Percentiles rank a stretch among this genome's conserved stretches.
Evolutionary conservation across 352 stramenopile genomes (phyloP).

Genomic region (Phytophthora meadii): DNA sequence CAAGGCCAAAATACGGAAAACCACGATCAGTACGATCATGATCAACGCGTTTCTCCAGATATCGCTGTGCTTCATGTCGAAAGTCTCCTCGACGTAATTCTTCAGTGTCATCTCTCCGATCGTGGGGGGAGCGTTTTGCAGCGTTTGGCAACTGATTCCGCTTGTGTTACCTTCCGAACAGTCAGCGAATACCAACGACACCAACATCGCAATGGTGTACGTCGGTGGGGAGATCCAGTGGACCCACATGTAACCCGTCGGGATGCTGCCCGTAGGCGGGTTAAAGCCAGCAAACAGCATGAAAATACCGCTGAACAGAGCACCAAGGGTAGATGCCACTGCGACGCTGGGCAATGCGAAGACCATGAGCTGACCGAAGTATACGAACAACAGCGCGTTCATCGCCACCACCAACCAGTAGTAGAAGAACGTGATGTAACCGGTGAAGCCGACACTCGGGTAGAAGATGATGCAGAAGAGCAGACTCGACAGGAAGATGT

Average conservation of each 20-base stretch:
- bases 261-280: conserved; percentile 57
- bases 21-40: conserved; percentile 52
- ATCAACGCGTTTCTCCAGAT: conserved; percentile 48
- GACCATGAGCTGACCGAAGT: conserved; percentile 54
- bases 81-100: conserved; percentile 53
- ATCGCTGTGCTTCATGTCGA: conserved; percentile 58
- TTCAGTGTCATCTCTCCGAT: conserved; percentile 47
- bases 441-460: conserved; percentile 60
- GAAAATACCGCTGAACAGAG: conserved; percentile 56
- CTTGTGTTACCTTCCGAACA: conserved; percentile 32
- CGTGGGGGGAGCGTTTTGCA: conserved; percentile 22
- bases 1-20: conserved; percentile 48
- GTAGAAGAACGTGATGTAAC: conserved; percentile 45
- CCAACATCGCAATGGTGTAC: conserved; percentile 57
- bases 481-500: conserved; percentile 45
- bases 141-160: conserved; percentile 40
- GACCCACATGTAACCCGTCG: conserved; percentile 60
- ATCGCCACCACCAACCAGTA: conserved; percentile 60
- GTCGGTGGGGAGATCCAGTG: conserved; percentile 52
- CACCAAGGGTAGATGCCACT: conserved; percentile 41
- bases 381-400: conserved; percentile 55
- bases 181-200: conserved; percentile 40
- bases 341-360: conserved; percentile 50
- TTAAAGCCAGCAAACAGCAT: conserved; percentile 65
- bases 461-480: conserved; percentile 62